Evolutionary conservation across 257 asterid genomes (phyloP).

Genomic region (Solanum appendiculatum): DNA sequence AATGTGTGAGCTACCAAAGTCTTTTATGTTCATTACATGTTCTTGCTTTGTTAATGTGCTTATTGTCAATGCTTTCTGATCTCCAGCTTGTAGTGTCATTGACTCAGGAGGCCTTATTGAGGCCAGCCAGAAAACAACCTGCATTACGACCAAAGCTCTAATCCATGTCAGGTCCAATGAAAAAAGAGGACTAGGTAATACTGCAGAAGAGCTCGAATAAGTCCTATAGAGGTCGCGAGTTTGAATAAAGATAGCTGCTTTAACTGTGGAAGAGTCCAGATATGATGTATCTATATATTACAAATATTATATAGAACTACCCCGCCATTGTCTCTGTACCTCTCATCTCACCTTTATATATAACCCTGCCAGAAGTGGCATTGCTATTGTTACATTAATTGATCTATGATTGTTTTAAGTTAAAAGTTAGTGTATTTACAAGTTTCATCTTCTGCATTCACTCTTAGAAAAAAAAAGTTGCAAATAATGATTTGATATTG

Average conservation of each 20-base stretch:
- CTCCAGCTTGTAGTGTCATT: conserved; percentile 62
- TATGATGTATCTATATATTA: neutral
- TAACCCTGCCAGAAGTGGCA: neutral
- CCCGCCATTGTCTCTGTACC: neutral
- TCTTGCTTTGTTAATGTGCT: neutral
- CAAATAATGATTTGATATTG: neutral
- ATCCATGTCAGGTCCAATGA: neutral
- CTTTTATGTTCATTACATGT: neutral
- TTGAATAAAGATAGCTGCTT: neutral
- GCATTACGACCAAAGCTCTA: conserved; percentile 43
- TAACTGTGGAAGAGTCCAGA: neutral
- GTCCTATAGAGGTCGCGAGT: neutral
- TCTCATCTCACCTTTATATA: neutral
- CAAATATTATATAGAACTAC: neutral
- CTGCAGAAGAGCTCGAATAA: neutral
- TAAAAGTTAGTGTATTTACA: neutral
- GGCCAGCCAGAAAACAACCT: conserved; percentile 27
- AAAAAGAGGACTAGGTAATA: neutral
- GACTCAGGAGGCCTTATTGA: conserved; percentile 85
- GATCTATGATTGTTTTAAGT: neutral
- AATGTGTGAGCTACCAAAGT: neutral
- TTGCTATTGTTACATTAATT: neutral
- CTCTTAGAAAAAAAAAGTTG: neutral
- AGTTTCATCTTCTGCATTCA: neutral
- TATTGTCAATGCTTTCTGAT: neutral